Conservation (phyloP, 345 rosid species). For the Rhodomyrtus tomentosa region DNA sequence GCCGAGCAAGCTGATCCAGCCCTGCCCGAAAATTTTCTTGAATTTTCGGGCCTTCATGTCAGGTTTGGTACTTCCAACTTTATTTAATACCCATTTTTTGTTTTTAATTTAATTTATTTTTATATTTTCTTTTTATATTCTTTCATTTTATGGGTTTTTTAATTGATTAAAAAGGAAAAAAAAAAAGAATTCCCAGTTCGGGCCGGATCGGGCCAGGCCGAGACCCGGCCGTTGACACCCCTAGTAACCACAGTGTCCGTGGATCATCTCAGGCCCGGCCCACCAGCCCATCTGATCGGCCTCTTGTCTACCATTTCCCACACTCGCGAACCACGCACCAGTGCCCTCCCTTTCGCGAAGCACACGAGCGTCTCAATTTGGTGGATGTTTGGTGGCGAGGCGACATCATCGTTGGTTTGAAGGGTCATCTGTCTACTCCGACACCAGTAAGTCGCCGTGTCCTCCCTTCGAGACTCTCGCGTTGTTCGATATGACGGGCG, state of each 20-base stretch:
- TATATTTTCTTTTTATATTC: no score
- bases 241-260: neutral
- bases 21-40: no score
- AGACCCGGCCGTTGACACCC: no score
- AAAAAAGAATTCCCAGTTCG: no score
- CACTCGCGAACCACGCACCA: accelerated
- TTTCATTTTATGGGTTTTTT: no score
- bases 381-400: neutral
- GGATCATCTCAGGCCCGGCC: neutral
- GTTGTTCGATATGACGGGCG: neutral
- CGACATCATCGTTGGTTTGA: neutral
- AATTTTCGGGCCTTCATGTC: no score
- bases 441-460: neutral
- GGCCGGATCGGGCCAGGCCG: no score
- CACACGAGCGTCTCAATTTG: neutral
- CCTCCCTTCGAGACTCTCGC: neutral
- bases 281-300: neutral
- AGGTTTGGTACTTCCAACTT: no score
- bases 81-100: no score
- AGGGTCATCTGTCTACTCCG: neutral
- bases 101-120: no score
- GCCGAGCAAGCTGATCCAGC: no score
- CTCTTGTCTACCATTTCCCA: neutral
- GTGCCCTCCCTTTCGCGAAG: neutral
- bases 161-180: no score